phyloP scores from a whole-genome alignment of 352 stramenopile genomes.

The Achlya hypogyna region DNA sequence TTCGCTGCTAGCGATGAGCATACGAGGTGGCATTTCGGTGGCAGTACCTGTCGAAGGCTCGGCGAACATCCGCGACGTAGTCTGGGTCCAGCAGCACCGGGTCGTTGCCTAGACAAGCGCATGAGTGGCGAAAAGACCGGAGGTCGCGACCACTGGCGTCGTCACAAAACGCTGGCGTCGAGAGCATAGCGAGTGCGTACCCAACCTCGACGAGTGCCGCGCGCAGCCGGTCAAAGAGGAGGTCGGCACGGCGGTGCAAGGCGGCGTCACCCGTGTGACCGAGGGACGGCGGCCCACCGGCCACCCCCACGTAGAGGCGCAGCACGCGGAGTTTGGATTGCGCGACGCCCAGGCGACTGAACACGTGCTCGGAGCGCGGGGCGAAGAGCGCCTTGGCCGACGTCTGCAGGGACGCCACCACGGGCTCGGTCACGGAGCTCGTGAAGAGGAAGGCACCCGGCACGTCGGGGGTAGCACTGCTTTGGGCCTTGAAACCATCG shows the following conservation, averaged over 20 bases:
- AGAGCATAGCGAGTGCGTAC: constrained; percentile 11
- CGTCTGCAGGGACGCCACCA: background rate
- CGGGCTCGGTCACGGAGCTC: background rate
- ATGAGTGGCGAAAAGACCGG: background rate
- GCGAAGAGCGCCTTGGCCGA: background rate
- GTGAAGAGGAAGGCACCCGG: background rate
- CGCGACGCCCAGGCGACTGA: constrained; percentile 57
- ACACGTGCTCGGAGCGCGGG: constrained; percentile 65
- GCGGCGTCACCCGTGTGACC: background rate
- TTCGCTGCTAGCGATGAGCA: constrained; percentile 32
- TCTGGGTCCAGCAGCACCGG: constrained; percentile 53
- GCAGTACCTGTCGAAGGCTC: constrained; percentile 38
- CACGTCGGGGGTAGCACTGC: background rate
- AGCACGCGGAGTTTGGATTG: constrained; percentile 68
- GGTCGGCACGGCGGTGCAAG: background rate
- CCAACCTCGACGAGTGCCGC: constrained; percentile 6
- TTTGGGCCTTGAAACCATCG: background rate
- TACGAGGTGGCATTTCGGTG: background rate
- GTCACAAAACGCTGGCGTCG: constrained; percentile 9
- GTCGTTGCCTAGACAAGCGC: background rate
- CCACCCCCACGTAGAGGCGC: constrained; percentile 54
- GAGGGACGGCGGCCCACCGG: constrained; percentile 27
- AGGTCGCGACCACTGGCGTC: background rate
- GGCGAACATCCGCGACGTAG: constrained; percentile 58
- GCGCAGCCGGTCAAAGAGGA: background rate